phyloP scores from a whole-genome alignment of 2,329 filamentous ascomycete genomes.

The Ceratocystiopsis sp. region DNA sequence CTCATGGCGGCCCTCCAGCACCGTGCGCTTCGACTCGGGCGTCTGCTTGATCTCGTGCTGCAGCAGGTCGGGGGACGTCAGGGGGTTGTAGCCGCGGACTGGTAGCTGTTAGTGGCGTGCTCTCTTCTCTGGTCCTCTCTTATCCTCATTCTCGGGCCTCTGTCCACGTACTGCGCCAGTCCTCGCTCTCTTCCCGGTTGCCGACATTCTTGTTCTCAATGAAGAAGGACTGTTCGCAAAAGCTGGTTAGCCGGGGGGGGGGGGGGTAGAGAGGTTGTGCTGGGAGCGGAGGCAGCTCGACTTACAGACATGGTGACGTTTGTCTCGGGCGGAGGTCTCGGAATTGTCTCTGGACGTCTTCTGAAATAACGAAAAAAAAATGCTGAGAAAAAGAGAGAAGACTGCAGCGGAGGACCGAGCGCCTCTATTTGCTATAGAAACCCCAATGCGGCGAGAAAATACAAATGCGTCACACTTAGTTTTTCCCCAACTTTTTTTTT shows the following conservation, averaged over 20 bases:
- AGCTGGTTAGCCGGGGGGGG: background rate
- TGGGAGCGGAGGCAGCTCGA: conserved; percentile 1
- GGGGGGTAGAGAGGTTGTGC: conserved; percentile 1
- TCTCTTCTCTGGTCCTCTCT: too few species aligned
- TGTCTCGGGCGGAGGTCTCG: too few species aligned
- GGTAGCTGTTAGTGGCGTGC: background rate
- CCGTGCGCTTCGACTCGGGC: conserved; percentile 38
- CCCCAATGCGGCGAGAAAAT: too few species aligned
- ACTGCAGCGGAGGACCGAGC: too few species aligned
- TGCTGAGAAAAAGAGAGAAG: too few species aligned
- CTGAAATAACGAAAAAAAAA: too few species aligned
- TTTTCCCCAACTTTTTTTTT: too few species aligned
- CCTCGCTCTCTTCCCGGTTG: conserved; percentile 55
- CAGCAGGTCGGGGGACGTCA: conserved; percentile 85
- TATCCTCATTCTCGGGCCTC: too few species aligned
- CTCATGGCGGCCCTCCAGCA: conserved; percentile 44
- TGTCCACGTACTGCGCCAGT: conserved; percentile 55
- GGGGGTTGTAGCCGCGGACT: conserved; percentile 82
- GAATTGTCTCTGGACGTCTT: too few species aligned
- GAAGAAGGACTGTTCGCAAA: conserved; percentile 39
- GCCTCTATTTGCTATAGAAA: too few species aligned
- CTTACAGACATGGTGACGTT: conserved; percentile 18
- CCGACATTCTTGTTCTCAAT: conserved; percentile 67
- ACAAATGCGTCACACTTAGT: too few species aligned
- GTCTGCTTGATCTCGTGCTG: conserved; percentile 73